phyloP scores from a whole-genome alignment of 306 rosid species.

The Cajanus cajan region DNA sequence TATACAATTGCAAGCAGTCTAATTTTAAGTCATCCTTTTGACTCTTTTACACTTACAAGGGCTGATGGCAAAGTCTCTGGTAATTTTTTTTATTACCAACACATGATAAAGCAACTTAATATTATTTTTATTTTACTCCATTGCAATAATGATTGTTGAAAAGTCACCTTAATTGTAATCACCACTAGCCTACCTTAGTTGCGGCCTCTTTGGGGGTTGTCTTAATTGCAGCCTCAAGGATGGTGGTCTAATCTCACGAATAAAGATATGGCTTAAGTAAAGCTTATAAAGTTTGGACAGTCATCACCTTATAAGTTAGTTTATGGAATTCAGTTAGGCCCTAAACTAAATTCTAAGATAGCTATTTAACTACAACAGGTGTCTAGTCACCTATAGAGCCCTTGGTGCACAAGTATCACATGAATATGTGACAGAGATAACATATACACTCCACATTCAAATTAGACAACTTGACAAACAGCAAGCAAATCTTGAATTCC shows the following conservation, averaged over 20 bases:
- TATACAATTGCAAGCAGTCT: neutral
- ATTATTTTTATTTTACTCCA: neutral
- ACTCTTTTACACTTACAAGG: neutral
- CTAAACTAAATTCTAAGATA: too few species aligned
- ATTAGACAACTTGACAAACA: neutral
- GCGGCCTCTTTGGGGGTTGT: too few species aligned
- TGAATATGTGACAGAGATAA: neutral
- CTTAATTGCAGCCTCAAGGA: too few species aligned
- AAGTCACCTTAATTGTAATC: too few species aligned
- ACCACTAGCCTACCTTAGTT: too few species aligned
- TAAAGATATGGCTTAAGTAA: too few species aligned
- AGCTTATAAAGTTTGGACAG: too few species aligned
- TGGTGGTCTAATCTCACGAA: too few species aligned
- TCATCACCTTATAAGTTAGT: too few species aligned
- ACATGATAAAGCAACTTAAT: constrained; percentile 7
- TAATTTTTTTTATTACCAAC: neutral
- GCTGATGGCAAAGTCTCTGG: neutral
- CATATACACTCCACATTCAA: constrained; percentile 3
- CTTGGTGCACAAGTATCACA: neutral
- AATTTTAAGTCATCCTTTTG: neutral
- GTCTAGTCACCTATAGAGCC: neutral
- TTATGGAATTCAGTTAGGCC: too few species aligned
- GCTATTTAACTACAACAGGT: neutral
- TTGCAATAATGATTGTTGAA: neutral
- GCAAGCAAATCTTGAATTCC: constrained; percentile 23